phyloP scores from a whole-genome alignment of 139 green algal species.

The Pseudopediastrum boryanum region DNA sequence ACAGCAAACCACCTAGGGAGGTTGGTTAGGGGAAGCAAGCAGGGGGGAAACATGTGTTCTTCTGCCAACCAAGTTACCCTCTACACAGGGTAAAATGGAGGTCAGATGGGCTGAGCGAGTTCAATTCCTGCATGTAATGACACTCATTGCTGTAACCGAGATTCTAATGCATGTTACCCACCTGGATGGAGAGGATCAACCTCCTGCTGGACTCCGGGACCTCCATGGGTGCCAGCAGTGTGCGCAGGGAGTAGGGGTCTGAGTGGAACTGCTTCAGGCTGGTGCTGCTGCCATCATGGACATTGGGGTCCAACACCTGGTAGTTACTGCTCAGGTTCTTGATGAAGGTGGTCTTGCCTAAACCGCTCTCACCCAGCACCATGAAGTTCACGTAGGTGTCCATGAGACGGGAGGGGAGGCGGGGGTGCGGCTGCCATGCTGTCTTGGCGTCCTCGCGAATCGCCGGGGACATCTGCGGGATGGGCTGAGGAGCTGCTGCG shows the following conservation, averaged over 20 bases:
- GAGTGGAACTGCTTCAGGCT: constrained; percentile 23
- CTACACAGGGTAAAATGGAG: too few species aligned
- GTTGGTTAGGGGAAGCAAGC: too few species aligned
- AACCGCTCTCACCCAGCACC: constrained; percentile 36
- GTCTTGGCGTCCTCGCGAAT: constrained; percentile 21
- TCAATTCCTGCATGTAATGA: too few species aligned
- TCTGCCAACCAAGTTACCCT: too few species aligned
- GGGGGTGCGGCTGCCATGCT: constrained; percentile 17
- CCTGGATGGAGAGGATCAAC: constrained; percentile 35
- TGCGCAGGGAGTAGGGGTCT: constrained; percentile 29
- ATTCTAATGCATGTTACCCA: too few species aligned
- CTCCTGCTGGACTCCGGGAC: constrained; percentile 27
- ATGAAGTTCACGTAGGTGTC: constrained; percentile 34
- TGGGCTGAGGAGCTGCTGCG: too few species aligned
- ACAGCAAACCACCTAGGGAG: too few species aligned
- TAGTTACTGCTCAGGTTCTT: constrained; percentile 31
- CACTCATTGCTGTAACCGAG: too few species aligned
- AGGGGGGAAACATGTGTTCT: too few species aligned
- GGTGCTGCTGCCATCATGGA: constrained; percentile 26
- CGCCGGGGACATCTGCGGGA: too few species aligned
- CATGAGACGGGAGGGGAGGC: constrained; percentile 20
- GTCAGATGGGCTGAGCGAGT: too few species aligned
- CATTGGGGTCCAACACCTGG: background rate
- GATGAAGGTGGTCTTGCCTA: constrained; percentile 42
- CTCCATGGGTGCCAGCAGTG: constrained; percentile 27